Conservation (phyloP, 1,284 basidiomycete genomes). For the Schizophyllum commune region DNA sequence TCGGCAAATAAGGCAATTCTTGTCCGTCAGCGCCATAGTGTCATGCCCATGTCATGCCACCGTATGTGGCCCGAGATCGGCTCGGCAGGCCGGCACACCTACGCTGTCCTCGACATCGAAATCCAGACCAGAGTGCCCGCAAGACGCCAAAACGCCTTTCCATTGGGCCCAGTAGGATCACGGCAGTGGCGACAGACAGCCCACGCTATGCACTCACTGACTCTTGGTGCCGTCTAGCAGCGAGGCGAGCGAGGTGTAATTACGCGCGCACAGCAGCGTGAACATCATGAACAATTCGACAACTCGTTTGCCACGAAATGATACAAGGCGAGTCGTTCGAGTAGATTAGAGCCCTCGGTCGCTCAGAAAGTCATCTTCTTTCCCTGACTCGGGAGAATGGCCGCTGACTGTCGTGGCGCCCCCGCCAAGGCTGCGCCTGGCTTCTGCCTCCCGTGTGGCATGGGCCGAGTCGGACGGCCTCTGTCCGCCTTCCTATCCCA, state of each 20-base stretch:
- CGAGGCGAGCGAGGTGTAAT: too few relatives aligned
- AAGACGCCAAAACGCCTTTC: too few relatives aligned
- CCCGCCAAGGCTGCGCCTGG: constrained; percentile 89
- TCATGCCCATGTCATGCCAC: neutral
- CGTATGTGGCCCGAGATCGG: neutral
- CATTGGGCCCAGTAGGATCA: too few relatives aligned
- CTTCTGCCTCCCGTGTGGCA: constrained; percentile 46
- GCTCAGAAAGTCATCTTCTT: constrained; percentile 74
- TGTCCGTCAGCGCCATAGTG: neutral
- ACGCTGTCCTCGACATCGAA: too few relatives aligned
- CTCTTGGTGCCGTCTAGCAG: too few relatives aligned
- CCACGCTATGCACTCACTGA: too few relatives aligned
- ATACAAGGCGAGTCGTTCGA: neutral
- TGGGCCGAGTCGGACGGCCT: constrained; percentile 3
- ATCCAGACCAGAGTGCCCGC: too few relatives aligned
- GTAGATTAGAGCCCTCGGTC: neutral
- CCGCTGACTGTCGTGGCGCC: constrained; percentile 80
- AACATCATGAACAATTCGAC: too few relatives aligned
- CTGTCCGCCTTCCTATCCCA: neutral
- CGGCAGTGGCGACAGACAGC: too few relatives aligned
- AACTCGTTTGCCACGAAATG: neutral
- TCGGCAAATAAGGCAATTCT: neutral
- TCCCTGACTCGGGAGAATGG: constrained; percentile 75
- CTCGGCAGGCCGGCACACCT: neutral
- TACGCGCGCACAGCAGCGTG: too few relatives aligned